phyloP scores from a whole-genome alignment of 805 yeast species.

The Zygoascus tannicola region DNA sequence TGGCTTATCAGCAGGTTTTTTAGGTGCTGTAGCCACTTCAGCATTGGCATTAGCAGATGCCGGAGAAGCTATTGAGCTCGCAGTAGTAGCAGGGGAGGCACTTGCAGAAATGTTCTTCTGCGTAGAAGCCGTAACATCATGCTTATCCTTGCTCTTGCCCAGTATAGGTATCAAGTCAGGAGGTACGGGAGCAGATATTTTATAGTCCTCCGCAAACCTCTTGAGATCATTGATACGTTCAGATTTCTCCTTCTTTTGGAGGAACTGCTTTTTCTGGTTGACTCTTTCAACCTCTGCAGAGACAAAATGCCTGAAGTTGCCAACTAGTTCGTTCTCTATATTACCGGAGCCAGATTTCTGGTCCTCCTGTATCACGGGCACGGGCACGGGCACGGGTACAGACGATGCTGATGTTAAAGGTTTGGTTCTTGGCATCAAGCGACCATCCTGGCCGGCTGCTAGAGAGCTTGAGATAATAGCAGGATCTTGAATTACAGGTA shows the following conservation, averaged over 20 bases:
- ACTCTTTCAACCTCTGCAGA: slow-evolving; percentile 24
- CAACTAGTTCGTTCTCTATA: slow-evolving; percentile 23
- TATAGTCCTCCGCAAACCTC: slow-evolving; percentile 74
- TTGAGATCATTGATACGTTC: slow-evolving; percentile 38
- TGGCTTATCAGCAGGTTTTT: slow-evolving; percentile 29
- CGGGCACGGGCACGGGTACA: slow-evolving; percentile 1
- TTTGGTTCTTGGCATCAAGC: slow-evolving; percentile 4
- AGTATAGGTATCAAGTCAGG: slow-evolving; percentile 59
- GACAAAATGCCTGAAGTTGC: slow-evolving; percentile 27
- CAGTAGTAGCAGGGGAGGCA: slow-evolving; percentile 7
- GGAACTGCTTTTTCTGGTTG: slow-evolving; percentile 22
- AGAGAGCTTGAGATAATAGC: slow-evolving; percentile 43
- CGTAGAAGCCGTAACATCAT: slow-evolving; percentile 40
- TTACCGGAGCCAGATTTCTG: slow-evolving; percentile 3
- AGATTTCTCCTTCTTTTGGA: slow-evolving; percentile 23
- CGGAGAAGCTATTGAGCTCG: slow-evolving; percentile 6
- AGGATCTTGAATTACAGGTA: slow-evolving; percentile 45
- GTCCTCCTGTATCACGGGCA: not conserved
- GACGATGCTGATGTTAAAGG: not conserved
- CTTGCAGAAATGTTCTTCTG: slow-evolving; percentile 7
- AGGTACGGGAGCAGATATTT: slow-evolving; percentile 48
- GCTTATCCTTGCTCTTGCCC: slow-evolving; percentile 57
- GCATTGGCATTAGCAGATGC: slow-evolving; percentile 13
- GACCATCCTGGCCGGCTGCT: slow-evolving; percentile 14
- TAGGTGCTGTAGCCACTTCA: slow-evolving; percentile 14